These are phyloP conservation scores for Eucalyptus decipiens DNA, from an alignment of 345 rosid species.

Conservation along the genomic window DNA sequence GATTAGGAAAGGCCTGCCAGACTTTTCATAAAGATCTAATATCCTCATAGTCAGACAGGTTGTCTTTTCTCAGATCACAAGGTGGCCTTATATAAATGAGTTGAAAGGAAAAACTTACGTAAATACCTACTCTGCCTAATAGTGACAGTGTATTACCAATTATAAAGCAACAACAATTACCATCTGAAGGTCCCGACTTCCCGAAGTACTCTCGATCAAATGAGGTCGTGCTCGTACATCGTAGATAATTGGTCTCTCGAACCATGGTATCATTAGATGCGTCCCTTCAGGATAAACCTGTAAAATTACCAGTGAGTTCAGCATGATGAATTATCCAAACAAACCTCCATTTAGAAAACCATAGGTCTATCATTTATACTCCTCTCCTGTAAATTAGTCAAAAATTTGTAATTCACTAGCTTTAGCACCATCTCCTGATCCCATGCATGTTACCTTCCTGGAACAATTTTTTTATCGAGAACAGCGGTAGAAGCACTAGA, in stretches of 20 bases:
- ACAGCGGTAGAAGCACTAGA: background rate
- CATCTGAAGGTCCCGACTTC: slow-evolving; percentile 98
- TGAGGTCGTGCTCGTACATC: slow-evolving; percentile 98
- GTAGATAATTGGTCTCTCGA: slow-evolving; percentile 86
- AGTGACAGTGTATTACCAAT: background rate
- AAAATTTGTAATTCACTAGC: background rate
- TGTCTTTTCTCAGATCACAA: background rate
- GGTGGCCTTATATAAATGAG: background rate
- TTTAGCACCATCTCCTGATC: background rate
- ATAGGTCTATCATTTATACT: background rate
- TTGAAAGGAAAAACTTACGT: background rate
- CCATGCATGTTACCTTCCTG: background rate
- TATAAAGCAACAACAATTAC: slow-evolving; percentile 10
- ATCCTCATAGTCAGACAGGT: background rate
- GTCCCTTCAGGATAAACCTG: slow-evolving; percentile 99
- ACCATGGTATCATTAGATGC: slow-evolving; percentile 87
- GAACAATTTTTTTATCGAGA: background rate
- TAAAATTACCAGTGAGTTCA: background rate
- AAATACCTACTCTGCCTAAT: background rate
- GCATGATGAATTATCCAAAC: background rate
- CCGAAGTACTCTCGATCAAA: slow-evolving; percentile 86
- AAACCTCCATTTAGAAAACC: background rate
- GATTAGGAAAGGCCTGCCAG: background rate
- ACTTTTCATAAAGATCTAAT: background rate
- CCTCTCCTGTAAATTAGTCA: background rate